Evolutionary conservation across 495 filamentous ascomycete genomes (phyloP), one percentile per base, ranked within the genome.

Genomic region (Lophium mytilinum): DNA sequence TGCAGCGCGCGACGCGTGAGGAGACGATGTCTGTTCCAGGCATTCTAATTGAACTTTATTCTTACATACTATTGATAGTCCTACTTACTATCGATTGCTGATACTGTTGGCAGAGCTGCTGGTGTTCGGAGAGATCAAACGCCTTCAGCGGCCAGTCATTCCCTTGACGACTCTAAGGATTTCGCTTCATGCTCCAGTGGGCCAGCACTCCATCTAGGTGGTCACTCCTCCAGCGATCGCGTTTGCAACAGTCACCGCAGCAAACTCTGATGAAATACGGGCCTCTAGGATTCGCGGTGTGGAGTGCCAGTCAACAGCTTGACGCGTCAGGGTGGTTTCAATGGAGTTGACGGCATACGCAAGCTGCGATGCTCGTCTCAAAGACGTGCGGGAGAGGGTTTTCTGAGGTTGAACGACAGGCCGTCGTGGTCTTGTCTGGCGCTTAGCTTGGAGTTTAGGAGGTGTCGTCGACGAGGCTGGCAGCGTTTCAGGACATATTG

Each of bases 311-410:
- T 39, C 34, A 24, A 14, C 8, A 24, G 19, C n/a, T 34, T 24
- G 56, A 63, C 61, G 56, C 61, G 61, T 56, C 60, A 52, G 47
- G 15, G 45, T 35, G 48, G 49, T 51, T 53, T 48, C 52, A 53
- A 47, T n/a, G 49, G 55, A 58, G 24, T 14, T 58, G 12, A 45
- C 34, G 47, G 24, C 15, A n/a, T 37, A 53, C 46, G 24, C 39
- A n/a, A 42, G 36, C 35, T 15, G 12, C 14, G 19, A 51, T 18
- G 45, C 17, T 50, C 41, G 52, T 48, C 48, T 50, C 56, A 57
- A 51, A 53, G 56, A 36, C 35, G 60, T 55, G 17, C 41, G 37
- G 34, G 54, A 53, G 50, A 36, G 18, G 41, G 42, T 10, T 42
- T 41, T 17, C 56, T 48, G 56, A 52, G 19, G 47, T 41, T 48